phyloP scores from a whole-genome alignment of 2,329 filamentous ascomycete species.

The Epicoccum sorghinum region DNA sequence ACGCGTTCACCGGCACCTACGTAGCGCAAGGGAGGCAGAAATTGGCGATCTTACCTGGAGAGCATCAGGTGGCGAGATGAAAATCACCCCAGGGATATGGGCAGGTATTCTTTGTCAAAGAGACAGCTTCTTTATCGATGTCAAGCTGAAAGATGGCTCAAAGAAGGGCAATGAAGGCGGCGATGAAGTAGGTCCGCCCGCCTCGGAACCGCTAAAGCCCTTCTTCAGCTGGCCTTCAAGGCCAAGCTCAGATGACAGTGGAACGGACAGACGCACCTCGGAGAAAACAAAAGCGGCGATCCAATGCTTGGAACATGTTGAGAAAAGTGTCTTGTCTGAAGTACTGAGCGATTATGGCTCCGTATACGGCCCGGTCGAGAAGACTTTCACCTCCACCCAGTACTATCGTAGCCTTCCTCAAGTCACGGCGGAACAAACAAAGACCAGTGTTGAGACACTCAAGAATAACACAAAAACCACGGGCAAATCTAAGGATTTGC shows the following conservation, averaged over 20 bases:
- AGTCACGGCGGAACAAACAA: constrained; percentile 11
- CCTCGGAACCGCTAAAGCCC: constrained; percentile 7
- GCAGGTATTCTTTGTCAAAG: constrained; percentile 20
- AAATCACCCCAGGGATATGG: constrained; percentile 29
- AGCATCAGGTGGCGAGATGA: constrained; percentile 2
- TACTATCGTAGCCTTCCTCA: constrained; percentile 36
- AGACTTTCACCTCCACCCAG: constrained; percentile 30
- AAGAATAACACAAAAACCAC: neutral
- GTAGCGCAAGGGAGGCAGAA: no score
- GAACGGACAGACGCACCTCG: neutral
- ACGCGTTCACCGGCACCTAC: no score
- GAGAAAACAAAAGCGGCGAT: constrained; percentile 3
- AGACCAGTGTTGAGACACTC: constrained; percentile 1
- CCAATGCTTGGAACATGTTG: constrained; percentile 30
- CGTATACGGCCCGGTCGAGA: constrained; percentile 21
- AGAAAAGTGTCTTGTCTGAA: constrained; percentile 30
- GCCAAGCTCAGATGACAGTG: neutral
- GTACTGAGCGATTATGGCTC: constrained; percentile 12
- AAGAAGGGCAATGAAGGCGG: neutral
- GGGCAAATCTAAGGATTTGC: neutral
- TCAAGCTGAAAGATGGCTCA: constrained; percentile 13
- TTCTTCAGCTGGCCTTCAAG: constrained; percentile 39
- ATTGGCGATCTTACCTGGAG: constrained; percentile 13
- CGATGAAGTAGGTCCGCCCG: neutral
- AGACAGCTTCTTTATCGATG: constrained; percentile 30